Evolutionary conservation across 2,329 filamentous ascomycete species (phyloP), one percentile per base, ranked within the genome.

Genomic region (Septoria linicola): DNA sequence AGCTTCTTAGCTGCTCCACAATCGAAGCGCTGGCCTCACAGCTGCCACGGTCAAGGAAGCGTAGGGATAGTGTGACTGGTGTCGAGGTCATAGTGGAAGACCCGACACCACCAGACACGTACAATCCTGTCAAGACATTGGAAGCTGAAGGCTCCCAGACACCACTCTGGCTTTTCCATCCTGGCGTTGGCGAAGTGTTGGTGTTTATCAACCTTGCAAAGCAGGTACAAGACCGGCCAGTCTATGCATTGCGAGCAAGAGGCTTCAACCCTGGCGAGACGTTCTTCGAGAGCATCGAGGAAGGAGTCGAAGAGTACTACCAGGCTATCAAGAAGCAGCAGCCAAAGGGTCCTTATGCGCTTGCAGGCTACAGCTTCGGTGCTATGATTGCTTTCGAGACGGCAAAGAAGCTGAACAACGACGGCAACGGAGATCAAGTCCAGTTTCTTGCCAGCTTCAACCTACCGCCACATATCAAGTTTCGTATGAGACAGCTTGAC

Each of bases 321-420:
- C 25, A 40, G 0, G 69, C 70, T 0, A 72, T 81, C 37, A 68
- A 68, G 16, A 19, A 43, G 2, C 49, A 50, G 1, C 78, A 81
- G 53, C 76, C 77, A 0, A 8, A 62, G 0, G 77, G 78, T 0
- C 77, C 77, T 0, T 81, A 81, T 55, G 73, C 73, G 0, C 58
- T 82, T 0, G 73, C 73, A 0, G 78, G 79, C 1, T 80, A 80
- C 59, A 74, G 68, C 3, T 79, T 73, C 57, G 78, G 79, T 1
- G 55, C 67, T 0, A 78, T 77, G 64, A 51, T 80, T 0, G 75
- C 76, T 0, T 81, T 79, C 48, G 78, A 80, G 59, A 62, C 76
- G 0, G 66, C 70, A 8, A 80, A 80, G 61, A 21, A 55, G 1
- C 66, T 80, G 5, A 30, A 37, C 8, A 13, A 11, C 14, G 70